Conservation (phyloP, 2,329 filamentous ascomycete genomes). For the Lojkania enalia region DNA sequence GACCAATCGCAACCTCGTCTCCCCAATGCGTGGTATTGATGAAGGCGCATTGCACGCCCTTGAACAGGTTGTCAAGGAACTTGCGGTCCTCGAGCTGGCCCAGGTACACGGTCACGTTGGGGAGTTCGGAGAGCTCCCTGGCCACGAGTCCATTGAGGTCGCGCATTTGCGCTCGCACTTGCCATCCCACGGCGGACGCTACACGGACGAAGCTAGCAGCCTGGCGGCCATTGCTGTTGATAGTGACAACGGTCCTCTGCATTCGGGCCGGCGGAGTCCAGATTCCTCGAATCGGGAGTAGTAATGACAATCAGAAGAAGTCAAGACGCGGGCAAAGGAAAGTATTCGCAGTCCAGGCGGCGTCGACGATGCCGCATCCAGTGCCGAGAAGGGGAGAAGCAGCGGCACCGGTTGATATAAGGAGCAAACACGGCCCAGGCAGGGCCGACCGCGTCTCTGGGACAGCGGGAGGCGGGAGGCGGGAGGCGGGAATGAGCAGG, state of each 20-base stretch:
- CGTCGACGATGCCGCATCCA: constrained; percentile 20
- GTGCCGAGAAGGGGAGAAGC: constrained; percentile 15
- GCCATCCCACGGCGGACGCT: constrained; percentile 89
- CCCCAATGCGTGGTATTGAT: constrained; percentile 98
- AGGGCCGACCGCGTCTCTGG: constrained; percentile 17
- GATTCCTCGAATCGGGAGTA: too few species aligned
- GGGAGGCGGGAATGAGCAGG: too few species aligned
- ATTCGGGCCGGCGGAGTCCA: constrained; percentile 28
- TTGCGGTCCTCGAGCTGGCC: constrained; percentile 71
- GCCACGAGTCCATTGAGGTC: constrained; percentile 86
- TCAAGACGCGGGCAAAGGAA: background rate
- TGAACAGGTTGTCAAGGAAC: constrained; percentile 78
- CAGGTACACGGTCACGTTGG: constrained; percentile 76
- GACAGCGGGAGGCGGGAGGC: constrained; percentile 9
- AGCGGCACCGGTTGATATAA: constrained; percentile 14
- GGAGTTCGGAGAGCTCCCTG: constrained; percentile 78
- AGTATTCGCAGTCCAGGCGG: background rate
- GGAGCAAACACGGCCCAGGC: constrained; percentile 21
- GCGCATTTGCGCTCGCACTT: constrained; percentile 87
- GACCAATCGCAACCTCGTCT: constrained; percentile 88
- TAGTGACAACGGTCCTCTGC: constrained; percentile 76
- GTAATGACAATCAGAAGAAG: too few species aligned
- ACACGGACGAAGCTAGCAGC: constrained; percentile 93
- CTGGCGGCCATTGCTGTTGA: constrained; percentile 95
- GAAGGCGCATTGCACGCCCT: constrained; percentile 84